Evolutionary conservation across 805 yeast genomes (phyloP), one percentile per base, ranked within the genome.

Genomic region (Ogataea trehalophila): DNA sequence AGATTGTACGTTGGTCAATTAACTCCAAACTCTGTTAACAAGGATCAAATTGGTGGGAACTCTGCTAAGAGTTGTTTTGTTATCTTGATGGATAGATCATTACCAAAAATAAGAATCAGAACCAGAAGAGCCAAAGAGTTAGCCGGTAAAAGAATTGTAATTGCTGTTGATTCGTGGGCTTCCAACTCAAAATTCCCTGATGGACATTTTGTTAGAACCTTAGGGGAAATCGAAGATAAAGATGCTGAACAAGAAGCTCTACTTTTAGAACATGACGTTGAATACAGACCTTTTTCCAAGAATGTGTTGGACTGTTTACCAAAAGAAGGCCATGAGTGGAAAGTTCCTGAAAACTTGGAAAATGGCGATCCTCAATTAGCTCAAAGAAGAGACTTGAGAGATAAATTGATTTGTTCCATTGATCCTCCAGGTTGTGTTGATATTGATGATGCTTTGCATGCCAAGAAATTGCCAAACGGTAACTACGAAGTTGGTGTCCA

Each of bases 401-500:
- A 92, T 58, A 82, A 88, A 60, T 72, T 89, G 42, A 87, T 94
- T 37, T 94, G 99, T 65, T 86, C 96, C 22, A 94, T 94, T 57
- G 99, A 94, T 74, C 99, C 99, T 9, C 97, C 97, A 2, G 85
- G 86, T 31, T 92, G 98, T 81, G 97, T 91, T 55, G 99, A 94
- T 79, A 94, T 94, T 60, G 99, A 94, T 72, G 97, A 94, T 72
- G 99, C 99, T 1, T 73, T 94, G 42, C 99, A 94, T 63, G 98
- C 98, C 0, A 72, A 77, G 53, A 63, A 65, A 45, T 74, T 94
- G 43, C 90, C 96, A 1, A 94, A 94, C 65, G 99, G 99, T 0
- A 88, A 92, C 63, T 90, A 79, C 73, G 96, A 94, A 65, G 96
- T 94, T 47, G 99, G 99, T 61, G 99, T 94, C 31, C 99, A 94